Percentiles rank a stretch among this genome's conserved stretches.
Conservation (phyloP, 2,329 filamentous ascomycete species). For the Exophiala calicioides region DNA sequence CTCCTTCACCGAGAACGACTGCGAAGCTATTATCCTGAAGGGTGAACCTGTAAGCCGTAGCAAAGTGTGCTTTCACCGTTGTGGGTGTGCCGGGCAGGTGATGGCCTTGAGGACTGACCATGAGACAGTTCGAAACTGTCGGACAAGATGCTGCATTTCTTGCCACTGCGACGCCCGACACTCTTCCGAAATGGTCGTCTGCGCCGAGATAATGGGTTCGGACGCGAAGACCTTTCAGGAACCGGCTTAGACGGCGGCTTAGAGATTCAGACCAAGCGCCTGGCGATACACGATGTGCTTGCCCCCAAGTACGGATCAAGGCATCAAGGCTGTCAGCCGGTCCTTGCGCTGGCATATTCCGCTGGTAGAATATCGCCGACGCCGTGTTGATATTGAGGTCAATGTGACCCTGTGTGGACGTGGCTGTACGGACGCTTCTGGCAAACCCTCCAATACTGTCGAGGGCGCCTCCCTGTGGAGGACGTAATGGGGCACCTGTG, state of each 20-base stretch:
- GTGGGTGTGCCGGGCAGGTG: neutral
- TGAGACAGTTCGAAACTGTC: neutral
- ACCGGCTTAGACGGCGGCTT: neutral
- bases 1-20: slow-evolving; percentile 3
- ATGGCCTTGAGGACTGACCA: neutral
- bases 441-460: slow-evolving; percentile 10
- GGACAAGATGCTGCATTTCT: neutral
- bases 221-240: slow-evolving; percentile 15
- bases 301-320: slow-evolving; percentile 10
- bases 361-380: slow-evolving; percentile 14
- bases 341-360: too few relatives aligned
- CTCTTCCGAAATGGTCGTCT: neutral
- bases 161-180: neutral
- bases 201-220: slow-evolving; percentile 4
- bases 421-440: slow-evolving; percentile 12
- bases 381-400: slow-evolving; percentile 22
- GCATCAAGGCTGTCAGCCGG: slow-evolving; percentile 2
- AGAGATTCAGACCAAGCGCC: neutral
- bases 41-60: neutral
- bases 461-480: neutral
- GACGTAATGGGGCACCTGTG: neutral
- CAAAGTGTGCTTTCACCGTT: neutral
- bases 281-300: neutral
- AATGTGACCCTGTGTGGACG: neutral
- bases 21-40: neutral